Percentiles rank a stretch among this genome's conserved stretches.
Evolutionary conservation across 2,329 filamentous ascomycete genomes (phyloP).

Genomic region (Aspergillus fumigatiaffinis): DNA sequence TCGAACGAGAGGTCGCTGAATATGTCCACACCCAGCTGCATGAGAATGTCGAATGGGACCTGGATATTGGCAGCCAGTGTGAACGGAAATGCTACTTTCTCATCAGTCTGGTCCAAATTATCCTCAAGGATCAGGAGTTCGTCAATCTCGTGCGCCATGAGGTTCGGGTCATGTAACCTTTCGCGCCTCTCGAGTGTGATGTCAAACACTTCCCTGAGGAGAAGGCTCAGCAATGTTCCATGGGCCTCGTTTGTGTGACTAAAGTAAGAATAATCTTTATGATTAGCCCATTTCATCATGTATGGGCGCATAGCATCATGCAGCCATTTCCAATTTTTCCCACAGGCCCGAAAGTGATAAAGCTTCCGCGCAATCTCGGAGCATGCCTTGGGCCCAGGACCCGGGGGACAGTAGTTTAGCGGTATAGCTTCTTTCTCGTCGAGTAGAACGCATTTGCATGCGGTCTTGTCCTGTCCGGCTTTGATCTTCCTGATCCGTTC

Average conservation of each 20-base stretch:
- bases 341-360: constrained; percentile 29
- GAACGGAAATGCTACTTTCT: constrained; percentile 26
- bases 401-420: constrained; percentile 9
- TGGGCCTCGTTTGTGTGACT: constrained; percentile 28
- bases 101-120: constrained; percentile 9
- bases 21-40: constrained; percentile 33
- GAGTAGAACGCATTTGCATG: constrained; percentile 8
- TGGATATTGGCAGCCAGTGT: constrained; percentile 32
- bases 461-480: constrained; percentile 1
- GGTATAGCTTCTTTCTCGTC: not conserved
- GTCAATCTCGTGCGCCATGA: constrained; percentile 33
- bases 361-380: constrained; percentile 22
- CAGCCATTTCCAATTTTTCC: constrained; percentile 33
- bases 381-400: constrained; percentile 13
- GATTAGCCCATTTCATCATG: not conserved
- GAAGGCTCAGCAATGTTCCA: constrained; percentile 31
- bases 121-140: constrained; percentile 29
- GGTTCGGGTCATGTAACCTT: constrained; percentile 15
- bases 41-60: constrained; percentile 36
- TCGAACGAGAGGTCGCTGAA: constrained; percentile 36
- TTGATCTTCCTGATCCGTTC: not conserved
- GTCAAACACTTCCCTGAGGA: constrained; percentile 34
- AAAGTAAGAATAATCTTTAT: constrained; percentile 2
- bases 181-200: constrained; percentile 31
- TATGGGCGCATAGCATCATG: constrained; percentile 30